Evolutionary conservation across 345 rosid genomes (phyloP), one percentile per base, ranked within the genome.

Genomic region (Acer saccharum): DNA sequence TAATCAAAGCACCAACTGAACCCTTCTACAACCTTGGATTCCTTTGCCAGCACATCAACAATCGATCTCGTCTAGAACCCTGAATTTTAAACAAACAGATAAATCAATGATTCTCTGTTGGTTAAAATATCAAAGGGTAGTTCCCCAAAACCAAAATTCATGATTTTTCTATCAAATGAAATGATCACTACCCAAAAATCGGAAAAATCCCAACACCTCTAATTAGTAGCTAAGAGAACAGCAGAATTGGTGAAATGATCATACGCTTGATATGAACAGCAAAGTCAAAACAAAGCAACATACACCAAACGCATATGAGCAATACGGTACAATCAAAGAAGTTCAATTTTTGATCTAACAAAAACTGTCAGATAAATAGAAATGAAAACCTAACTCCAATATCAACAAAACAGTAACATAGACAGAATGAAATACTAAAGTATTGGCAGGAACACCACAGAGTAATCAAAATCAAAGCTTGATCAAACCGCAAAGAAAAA

Each of bases 61-160:
- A 8, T 14, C 1, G 61, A 61, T 7, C 35, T 43, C 66, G 20
- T 43, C 68, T 29, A 71, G 29, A 76, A 20, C 74, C 46, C 70
- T 57, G 17, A 68, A 55, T 32, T 35, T 43, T 60, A 61, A 69
- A 76, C 55, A 69, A 32, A 11, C 35, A 64, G 69, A 23, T 21
- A 11, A 76, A 58, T 25, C 77, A 52, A 48, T 27, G 18, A 20
- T 14, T 25, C 25, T 54, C 54, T 66, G 65, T 55, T 11, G 64
- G 65, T 46, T 64, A 65, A 44, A 74, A 74, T 32, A 25, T 35
- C 73, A 66, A 76, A 25, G 60, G 14, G 14, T 44, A 69, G 48
- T 57, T 78, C 29, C 17, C 50, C 69, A 58, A 58, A 27, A 55
- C 39, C 83, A 57, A 27, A 43, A 75, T 52, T 80, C 79, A 43